A percentile compares a stretch with the other conserved stretches of the same genome.
Conservation (phyloP, 2,329 filamentous ascomycete genomes). For the Endocalyx cinctus region DNA sequence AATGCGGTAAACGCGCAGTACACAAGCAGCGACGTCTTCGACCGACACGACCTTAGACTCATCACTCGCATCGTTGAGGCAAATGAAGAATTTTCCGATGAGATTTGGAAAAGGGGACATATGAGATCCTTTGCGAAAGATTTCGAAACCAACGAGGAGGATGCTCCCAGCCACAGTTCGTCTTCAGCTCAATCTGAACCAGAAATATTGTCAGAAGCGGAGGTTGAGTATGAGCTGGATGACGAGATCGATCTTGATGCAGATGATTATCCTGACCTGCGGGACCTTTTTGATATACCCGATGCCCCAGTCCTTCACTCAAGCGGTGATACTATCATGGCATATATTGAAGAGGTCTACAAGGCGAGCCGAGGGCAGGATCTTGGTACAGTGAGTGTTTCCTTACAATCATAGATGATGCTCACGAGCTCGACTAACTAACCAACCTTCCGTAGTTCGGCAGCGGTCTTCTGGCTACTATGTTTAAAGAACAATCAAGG, state of each 20-base stretch:
- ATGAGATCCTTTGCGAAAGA: constrained; percentile 7
- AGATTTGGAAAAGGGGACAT: constrained; percentile 25
- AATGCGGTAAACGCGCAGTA: constrained; percentile 22
- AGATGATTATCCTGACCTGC: constrained; percentile 15
- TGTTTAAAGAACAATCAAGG: constrained; percentile 44
- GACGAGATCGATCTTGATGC: too few relatives aligned
- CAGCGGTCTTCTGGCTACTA: constrained; percentile 30
- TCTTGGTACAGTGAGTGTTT: constrained; percentile 31
- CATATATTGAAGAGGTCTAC: constrained; percentile 40
- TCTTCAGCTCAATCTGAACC: too few relatives aligned
- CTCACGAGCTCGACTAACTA: too few relatives aligned
- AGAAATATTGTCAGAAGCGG: too few relatives aligned
- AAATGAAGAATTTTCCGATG: constrained; percentile 16
- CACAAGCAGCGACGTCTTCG: constrained; percentile 12
- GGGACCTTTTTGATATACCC: constrained; percentile 21
- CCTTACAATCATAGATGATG: too few relatives aligned
- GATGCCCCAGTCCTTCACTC: constrained; percentile 14
- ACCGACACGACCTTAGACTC: constrained; percentile 18
- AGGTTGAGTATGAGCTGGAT: too few relatives aligned
- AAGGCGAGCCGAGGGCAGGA: constrained; percentile 35
- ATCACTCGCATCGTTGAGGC: constrained; percentile 25
- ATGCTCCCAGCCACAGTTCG: too few relatives aligned
- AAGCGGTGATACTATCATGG: constrained; percentile 31
- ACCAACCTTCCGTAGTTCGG: too few relatives aligned
- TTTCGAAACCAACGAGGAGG: too few relatives aligned